Base-by-base conservation (phyloP, 306 rosid genomes). In the Morella rubra region DNA sequence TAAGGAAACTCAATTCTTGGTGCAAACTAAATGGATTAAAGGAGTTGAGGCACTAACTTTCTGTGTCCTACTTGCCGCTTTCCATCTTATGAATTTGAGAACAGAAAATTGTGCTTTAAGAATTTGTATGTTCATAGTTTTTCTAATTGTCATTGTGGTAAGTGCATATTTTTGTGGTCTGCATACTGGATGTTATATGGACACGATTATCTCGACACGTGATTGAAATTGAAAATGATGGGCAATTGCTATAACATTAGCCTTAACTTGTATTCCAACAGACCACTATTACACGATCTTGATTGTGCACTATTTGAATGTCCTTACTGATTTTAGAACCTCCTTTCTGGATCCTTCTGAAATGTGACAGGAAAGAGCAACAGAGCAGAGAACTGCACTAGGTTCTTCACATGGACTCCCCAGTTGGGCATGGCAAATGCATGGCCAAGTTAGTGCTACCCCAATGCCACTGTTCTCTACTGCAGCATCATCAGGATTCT, bases 401-500 rank as follows among this genome's bases (percentile, higher is more conserved):
- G 91, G 89, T 71, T 93, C 87, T 77, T 86, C 91, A 44, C 93
- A 91, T 77, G 98, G 89, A 75, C 76, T 73, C 64, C 86, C 93
- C 71, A 82, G 54, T 74, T 86, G 91, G 94, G 83, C 84, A 40
- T 92, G 98, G 97, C 88, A 86, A 89, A 86, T 84, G 72, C 96
- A 86, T 71, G 84, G 90, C 67, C 96, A 82, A 82, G 88, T 84
- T 72, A 76, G 73, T 81, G 91, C 86, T 52, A 78, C 86, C 85
- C 87, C 87, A 76, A 78, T 89, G 84, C 90, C 96, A 85, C 83
- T 83, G 79, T 89, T 95, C 92, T 86, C 97, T 77, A 69, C 92
- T 87, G 99, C 99, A 92, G 99, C 99, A 96, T 96, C 99, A 96
- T 96, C 99, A 96, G 98, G 99, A 96, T 96, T 96, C 99, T 92